Percentiles rank a stretch among this genome's conserved stretches.
These are phyloP conservation scores for Lecanicillium sp. DNA, from an alignment of 2,329 filamentous ascomycete genomes.

Conservation along the genomic window DNA sequence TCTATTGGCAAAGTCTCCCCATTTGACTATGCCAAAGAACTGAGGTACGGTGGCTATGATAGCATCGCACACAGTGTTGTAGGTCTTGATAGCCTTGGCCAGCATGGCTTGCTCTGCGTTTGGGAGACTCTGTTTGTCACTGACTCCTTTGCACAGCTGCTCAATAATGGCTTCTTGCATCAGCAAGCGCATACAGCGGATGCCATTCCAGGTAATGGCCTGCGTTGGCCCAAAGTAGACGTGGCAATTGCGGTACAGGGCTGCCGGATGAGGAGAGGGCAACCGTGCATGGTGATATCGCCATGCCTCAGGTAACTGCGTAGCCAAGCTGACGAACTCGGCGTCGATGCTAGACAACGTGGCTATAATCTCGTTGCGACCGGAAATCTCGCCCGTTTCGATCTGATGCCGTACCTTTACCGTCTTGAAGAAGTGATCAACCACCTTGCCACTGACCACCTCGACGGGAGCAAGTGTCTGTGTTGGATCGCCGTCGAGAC, in stretches of 20 bases:
- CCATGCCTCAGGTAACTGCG: conserved; percentile 31
- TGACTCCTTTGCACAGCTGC: conserved; percentile 29
- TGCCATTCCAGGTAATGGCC: conserved; percentile 39
- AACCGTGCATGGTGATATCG: conserved; percentile 33
- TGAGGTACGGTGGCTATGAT: conserved; percentile 41
- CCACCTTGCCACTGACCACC: conserved; percentile 31
- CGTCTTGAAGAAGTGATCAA: conserved; percentile 35
- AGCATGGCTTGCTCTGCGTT: conserved; percentile 26
- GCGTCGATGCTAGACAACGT: conserved; percentile 32
- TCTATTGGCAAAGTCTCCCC: conserved; percentile 28
- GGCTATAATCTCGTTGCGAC: conserved; percentile 26
- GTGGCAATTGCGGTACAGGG: conserved; percentile 34
- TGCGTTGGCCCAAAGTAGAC: conserved; percentile 37
- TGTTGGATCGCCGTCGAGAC: conserved; percentile 19
- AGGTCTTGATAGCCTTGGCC: conserved; percentile 27
- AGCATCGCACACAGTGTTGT: conserved; percentile 31
- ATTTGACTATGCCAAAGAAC: conserved; percentile 39
- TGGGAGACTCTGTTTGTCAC: conserved; percentile 18
- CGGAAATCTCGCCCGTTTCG: conserved; percentile 27
- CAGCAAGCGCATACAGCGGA: conserved; percentile 38
- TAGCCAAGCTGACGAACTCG: conserved; percentile 32
- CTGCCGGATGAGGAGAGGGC: conserved; percentile 29
- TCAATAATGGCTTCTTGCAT: conserved; percentile 39
- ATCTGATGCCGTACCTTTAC: conserved; percentile 41
- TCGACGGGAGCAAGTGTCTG: too few species aligned